phyloP scores from a whole-genome alignment of 805 yeast genomes.

The Candida sithepensis region DNA sequence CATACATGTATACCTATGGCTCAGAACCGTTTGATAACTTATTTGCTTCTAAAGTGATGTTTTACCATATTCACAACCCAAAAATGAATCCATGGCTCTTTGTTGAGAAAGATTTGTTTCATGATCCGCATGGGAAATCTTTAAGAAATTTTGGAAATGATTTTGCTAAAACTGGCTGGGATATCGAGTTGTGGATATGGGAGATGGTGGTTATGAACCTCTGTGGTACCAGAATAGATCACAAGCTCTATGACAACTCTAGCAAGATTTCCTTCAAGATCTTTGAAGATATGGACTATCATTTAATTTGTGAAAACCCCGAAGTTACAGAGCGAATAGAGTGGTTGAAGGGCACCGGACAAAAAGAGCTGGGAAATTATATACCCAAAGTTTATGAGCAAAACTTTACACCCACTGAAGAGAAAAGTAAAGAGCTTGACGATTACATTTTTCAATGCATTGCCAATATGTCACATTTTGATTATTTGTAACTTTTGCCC shows the following conservation, averaged over 20 bases:
- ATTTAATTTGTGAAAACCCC: slow-evolving; percentile 19
- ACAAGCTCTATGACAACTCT: neutral
- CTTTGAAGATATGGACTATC: slow-evolving; percentile 19
- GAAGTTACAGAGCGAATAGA: slow-evolving; percentile 19
- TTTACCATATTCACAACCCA: slow-evolving; percentile 44
- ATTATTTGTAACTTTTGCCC: neutral
- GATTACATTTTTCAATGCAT: slow-evolving; percentile 7
- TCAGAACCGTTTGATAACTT: slow-evolving; percentile 11
- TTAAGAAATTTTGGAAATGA: slow-evolving; percentile 22
- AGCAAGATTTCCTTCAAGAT: slow-evolving; percentile 11
- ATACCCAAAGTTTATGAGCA: neutral
- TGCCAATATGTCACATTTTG: neutral
- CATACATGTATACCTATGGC: slow-evolving; percentile 18
- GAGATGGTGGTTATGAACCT: slow-evolving; percentile 18
- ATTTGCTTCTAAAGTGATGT: slow-evolving; percentile 16
- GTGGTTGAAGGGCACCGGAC: slow-evolving; percentile 23
- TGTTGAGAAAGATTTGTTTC: slow-evolving; percentile 13
- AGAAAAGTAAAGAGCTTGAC: slow-evolving; percentile 6
- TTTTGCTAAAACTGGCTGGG: slow-evolving; percentile 13
- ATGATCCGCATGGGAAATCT: slow-evolving; percentile 9
- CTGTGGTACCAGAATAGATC: slow-evolving; percentile 13
- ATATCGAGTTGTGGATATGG: slow-evolving; percentile 26
- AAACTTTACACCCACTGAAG: slow-evolving; percentile 1
- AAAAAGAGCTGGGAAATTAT: slow-evolving; percentile 2
- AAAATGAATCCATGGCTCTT: slow-evolving; percentile 44